These are phyloP conservation scores for Suhomyces sp. DNA, from an alignment of 805 yeast genomes.

Conservation along the genomic window DNA sequence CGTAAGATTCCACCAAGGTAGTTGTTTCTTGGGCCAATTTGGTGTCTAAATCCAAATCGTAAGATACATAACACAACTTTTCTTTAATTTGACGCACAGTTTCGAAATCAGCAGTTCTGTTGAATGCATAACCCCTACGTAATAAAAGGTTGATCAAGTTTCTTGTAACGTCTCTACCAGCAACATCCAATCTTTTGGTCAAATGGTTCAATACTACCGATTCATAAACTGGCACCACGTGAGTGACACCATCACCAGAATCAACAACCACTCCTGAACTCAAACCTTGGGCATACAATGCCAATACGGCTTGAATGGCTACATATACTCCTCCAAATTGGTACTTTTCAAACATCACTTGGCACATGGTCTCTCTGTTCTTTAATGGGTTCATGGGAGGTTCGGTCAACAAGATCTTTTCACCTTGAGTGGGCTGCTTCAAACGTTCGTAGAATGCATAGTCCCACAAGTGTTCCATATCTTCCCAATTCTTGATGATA, in stretches of 20 bases:
- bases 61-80: conserved; percentile 90
- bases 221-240: conserved; percentile 96
- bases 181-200: conserved; percentile 90
- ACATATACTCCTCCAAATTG: conserved; percentile 91
- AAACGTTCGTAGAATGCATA: conserved; percentile 91
- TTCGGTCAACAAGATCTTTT: conserved; percentile 86
- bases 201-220: conserved; percentile 93
- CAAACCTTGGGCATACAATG: conserved; percentile 94
- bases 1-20: conserved; percentile 84
- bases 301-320: conserved; percentile 97
- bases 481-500: conserved; percentile 96
- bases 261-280: conserved; percentile 97
- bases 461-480: conserved; percentile 98
- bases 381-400: conserved; percentile 97
- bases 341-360: conserved; percentile 88
- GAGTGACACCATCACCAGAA: conserved; percentile 98
- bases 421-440: conserved; percentile 70
- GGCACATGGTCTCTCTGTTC: conserved; percentile 89
- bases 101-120: conserved; percentile 97
- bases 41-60: conserved; percentile 86
- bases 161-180: conserved; percentile 98
- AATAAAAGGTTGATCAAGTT: conserved; percentile 85
- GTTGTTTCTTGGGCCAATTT: conserved; percentile 93
- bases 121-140: conserved; percentile 96
- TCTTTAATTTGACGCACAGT: conserved; percentile 98